phyloP scores from a whole-genome alignment of 768 basidiomycete genomes.

The Trametes cinnabarina region DNA sequence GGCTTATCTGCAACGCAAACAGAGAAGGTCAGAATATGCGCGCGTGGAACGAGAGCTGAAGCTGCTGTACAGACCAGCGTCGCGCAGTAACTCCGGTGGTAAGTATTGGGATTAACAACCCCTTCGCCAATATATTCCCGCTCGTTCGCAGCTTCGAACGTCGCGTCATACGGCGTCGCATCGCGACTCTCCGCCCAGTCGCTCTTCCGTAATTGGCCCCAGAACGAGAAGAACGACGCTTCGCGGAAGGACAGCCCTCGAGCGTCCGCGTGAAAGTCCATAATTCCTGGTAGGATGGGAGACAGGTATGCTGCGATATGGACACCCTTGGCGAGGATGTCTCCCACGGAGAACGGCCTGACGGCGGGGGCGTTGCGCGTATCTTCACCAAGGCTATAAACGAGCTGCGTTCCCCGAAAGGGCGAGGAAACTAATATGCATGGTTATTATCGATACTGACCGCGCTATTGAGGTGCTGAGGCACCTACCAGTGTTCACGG shows the following conservation, averaged over 20 bases:
- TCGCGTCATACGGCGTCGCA: constrained; percentile 46
- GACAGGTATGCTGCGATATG: constrained; percentile 44
- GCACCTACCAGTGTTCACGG: constrained; percentile 42
- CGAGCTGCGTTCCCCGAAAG: constrained; percentile 47
- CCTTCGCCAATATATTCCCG: constrained; percentile 42
- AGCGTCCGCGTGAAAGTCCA: constrained; percentile 45
- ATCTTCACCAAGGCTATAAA: constrained; percentile 46
- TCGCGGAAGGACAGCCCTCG: constrained; percentile 42
- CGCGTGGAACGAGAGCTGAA: too few species aligned
- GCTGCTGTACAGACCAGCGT: constrained; percentile 31
- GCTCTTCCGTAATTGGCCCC: constrained; percentile 43
- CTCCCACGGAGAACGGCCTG: constrained; percentile 40
- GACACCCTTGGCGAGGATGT: constrained; percentile 37
- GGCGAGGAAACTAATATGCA: constrained; percentile 42
- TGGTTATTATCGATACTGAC: not conserved
- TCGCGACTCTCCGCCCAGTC: constrained; percentile 51
- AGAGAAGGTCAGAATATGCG: too few species aligned
- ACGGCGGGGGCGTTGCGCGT: constrained; percentile 41
- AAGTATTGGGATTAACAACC: constrained; percentile 35
- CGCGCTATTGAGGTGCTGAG: not conserved
- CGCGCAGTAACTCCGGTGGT: constrained; percentile 43
- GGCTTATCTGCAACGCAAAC: too few species aligned
- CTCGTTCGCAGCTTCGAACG: constrained; percentile 44
- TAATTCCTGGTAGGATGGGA: constrained; percentile 37
- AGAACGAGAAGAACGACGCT: constrained; percentile 31